A percentile compares a stretch with the other conserved stretches of the same genome.
phyloP scores from a whole-genome alignment of 164 flowering plant species.

The Echeveria elegans region DNA sequence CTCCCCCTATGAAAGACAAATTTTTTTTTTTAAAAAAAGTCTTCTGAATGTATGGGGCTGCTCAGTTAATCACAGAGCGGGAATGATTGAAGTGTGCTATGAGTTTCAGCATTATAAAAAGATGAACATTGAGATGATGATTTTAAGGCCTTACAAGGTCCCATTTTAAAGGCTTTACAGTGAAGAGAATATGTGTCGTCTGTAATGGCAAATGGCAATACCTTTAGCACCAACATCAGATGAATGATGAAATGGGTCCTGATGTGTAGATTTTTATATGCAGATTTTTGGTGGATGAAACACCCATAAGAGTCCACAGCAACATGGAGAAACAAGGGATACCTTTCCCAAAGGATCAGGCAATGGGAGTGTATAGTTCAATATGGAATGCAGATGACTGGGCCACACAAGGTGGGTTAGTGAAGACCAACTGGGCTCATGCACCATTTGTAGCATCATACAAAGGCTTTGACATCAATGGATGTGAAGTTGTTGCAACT shows the following conservation, averaged over 20 bases:
- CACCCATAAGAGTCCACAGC: constrained; percentile 53
- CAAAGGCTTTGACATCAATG: no score
- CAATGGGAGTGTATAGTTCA: no score
- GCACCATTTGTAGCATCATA: constrained; percentile 79
- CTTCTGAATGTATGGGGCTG: background rate
- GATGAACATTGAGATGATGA: no score
- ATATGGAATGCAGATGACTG: no score
- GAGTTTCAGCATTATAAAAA: no score
- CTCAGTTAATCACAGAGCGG: background rate
- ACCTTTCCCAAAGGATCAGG: constrained; percentile 69
- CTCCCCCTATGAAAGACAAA: background rate
- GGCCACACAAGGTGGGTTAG: constrained; percentile 94
- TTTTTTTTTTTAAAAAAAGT: background rate
- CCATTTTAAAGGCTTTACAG: background rate
- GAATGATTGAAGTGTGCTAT: no score
- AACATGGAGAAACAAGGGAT: constrained; percentile 71
- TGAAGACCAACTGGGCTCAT: constrained; percentile 87
- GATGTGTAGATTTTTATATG: constrained; percentile 62
- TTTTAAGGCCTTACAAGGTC: no score
- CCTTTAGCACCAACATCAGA: background rate
- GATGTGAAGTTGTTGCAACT: constrained; percentile 45
- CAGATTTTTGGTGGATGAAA: no score
- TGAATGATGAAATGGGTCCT: background rate
- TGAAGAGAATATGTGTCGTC: no score
- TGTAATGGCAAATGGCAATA: no score